Conservation (phyloP, 1,284 basidiomycete species). For the Ceratobasidium sp. region DNA sequence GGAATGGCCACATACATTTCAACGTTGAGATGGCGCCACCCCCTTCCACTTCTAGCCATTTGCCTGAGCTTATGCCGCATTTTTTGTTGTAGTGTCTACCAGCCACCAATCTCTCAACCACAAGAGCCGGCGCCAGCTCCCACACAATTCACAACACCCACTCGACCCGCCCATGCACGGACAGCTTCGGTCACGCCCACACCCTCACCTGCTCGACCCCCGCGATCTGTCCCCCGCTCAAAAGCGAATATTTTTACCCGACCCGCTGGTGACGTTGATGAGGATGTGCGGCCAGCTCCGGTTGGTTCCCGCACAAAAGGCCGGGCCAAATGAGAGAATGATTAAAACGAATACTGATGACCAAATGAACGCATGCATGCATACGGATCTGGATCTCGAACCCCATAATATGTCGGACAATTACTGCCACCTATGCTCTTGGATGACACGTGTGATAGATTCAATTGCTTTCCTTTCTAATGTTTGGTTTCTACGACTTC, state of each 20-base stretch:
- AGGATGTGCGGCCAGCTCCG: slow-evolving; percentile 24
- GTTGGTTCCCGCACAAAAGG: slow-evolving; percentile 7
- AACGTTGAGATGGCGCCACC: slow-evolving; percentile 5
- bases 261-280: background rate
- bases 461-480: background rate
- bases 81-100: slow-evolving; percentile 30
- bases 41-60: background rate
- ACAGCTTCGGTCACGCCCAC: slow-evolving; percentile 7
- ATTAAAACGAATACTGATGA: slow-evolving; percentile 17
- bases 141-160: slow-evolving; percentile 5
- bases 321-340: slow-evolving; percentile 6
- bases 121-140: slow-evolving; percentile 19
- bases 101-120: slow-evolving; percentile 37
- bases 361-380: slow-evolving; percentile 1
- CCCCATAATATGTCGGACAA: background rate
- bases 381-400: background rate
- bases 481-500: background rate
- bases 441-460: slow-evolving; percentile 7
- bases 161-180: slow-evolving; percentile 7
- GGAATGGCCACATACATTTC: background rate
- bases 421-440: background rate
- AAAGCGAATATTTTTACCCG: slow-evolving; percentile 26
- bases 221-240: slow-evolving; percentile 23
- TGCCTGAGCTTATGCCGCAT: slow-evolving; percentile 2
- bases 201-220: slow-evolving; percentile 5